Evolutionary conservation across 768 basidiomycete species (phyloP), one percentile per base, ranked within the genome.

Genomic region (Tylopilus felleus): DNA sequence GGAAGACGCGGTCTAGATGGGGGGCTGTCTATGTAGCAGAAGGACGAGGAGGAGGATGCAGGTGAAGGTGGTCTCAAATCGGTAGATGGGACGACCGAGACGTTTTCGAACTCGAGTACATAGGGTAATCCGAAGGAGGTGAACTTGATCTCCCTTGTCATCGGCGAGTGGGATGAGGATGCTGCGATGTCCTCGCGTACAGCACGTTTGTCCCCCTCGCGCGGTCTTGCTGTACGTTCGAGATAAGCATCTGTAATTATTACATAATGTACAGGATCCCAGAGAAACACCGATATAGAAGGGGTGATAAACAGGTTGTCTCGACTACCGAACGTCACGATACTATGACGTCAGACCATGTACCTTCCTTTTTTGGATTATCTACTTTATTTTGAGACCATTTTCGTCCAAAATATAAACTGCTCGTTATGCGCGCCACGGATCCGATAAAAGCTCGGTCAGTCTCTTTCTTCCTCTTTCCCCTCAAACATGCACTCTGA

Each of bases 51-150:
- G 0, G 62, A 61, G 5, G 61, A 56, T 0, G 66, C 41, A 3
- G 56, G 22, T 0, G 58, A 59, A 1, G 56, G 51, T 0, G 65
- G 39, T 5, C 10, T 9, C 8, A 1, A 12, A 5, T 21, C 12
- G 39, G 8, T 56, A 48, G 43, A 21, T 4, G 55, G 53, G 16
- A 29, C 49, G 4, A 69, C 47, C 2, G 68, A 67, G 9, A 71
- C 57, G 27, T 71, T 59, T 44, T 49, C 61, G 13, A 71, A 71
- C 46, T 70, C 70, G 38, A 53, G 57, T 1, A 71, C 16, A 4
- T 69, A 71, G 1, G 68, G 68, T 2, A 71, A 31, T 7, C 68
- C 68, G 31, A 58, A 69, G 33, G 70, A 39, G 38, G 60, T 66
- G 57, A 71, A 68, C 56, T 60, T 65, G 62, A 70, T 56, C 29